A percentile compares a stretch with the other conserved stretches of the same genome.
These are phyloP conservation scores for Exobasidium rhododendri DNA, from an alignment of 1,284 basidiomycete species.

Conservation along the genomic window DNA sequence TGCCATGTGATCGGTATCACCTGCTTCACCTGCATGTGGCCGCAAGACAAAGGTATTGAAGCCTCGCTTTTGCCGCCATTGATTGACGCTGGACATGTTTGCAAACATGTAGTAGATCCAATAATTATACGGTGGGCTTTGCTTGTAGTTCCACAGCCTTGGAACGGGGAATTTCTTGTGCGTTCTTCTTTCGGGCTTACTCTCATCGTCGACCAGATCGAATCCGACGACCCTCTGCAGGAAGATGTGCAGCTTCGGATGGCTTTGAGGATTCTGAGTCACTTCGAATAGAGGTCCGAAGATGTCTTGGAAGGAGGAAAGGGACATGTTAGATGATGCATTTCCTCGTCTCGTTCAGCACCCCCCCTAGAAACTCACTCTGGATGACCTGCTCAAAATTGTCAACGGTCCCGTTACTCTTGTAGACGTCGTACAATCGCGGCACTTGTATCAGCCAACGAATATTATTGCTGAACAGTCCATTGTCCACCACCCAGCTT, in stretches of 20 bases:
- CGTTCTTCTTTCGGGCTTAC: constrained; percentile 83
- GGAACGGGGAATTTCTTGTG: constrained; percentile 96
- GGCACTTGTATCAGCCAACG: constrained; percentile 97
- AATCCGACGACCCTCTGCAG: constrained; percentile 93
- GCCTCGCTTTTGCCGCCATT: constrained; percentile 78
- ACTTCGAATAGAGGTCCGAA: constrained; percentile 95
- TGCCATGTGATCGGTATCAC: constrained; percentile 94
- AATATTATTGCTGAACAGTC: constrained; percentile 92
- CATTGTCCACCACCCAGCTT: constrained; percentile 91
- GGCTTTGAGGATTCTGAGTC: constrained; percentile 80
- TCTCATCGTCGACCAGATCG: constrained; percentile 97
- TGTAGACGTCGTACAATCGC: constrained; percentile 93
- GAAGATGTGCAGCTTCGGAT: constrained; percentile 93
- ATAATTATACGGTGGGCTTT: constrained; percentile 91
- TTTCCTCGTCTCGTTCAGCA: not conserved
- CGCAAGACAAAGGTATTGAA: constrained; percentile 98
- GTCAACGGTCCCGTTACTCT: constrained; percentile 75
- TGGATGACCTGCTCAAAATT: constrained; percentile 89
- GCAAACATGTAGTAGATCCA: constrained; percentile 95
- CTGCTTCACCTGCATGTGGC: constrained; percentile 96
- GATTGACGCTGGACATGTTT: constrained; percentile 90
- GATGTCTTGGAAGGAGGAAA: too few species aligned
- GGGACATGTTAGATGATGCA: not conserved
- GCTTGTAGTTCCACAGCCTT: constrained; percentile 78
- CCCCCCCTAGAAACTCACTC: too few species aligned